Evolutionary conservation across 1,284 basidiomycete species (phyloP).

Genomic region (Malassezia psittaci): DNA sequence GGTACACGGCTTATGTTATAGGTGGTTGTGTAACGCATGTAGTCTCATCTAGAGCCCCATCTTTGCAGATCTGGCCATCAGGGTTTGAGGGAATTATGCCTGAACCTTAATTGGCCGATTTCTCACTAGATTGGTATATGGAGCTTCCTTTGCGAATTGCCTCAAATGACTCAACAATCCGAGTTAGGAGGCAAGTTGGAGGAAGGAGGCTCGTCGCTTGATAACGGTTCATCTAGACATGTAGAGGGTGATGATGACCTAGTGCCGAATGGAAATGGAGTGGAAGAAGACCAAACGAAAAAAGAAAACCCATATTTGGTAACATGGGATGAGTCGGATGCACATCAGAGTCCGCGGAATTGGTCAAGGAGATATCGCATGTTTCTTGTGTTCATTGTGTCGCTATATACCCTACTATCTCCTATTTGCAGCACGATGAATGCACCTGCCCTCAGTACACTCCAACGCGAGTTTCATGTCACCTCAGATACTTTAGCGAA

Average conservation of each 20-base stretch:
- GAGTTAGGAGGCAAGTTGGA: no score
- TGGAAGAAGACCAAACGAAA: not conserved
- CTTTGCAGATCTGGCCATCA: no score
- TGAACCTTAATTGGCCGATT: no score
- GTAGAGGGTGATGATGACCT: not conserved
- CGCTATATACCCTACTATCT: conserved; percentile 8
- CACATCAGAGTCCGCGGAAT: conserved; percentile 3
- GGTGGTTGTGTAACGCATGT: no score
- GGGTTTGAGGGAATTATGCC: no score
- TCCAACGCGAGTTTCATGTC: conserved; percentile 1
- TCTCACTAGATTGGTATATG: no score
- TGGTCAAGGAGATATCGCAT: not conserved
- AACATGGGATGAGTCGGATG: conserved; percentile 5
- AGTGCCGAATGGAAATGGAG: not conserved
- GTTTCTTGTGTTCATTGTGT: not conserved
- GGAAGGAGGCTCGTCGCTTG: no score
- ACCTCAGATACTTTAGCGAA: not conserved
- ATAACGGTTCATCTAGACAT: no score
- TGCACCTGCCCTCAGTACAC: conserved; percentile 5
- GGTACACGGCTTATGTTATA: no score
- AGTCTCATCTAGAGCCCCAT: no score
- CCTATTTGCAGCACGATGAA: conserved; percentile 10
- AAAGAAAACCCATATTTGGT: not conserved
- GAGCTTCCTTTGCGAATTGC: no score
- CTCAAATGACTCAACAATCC: no score